A percentile compares a stretch with the other conserved stretches of the same genome.
Evolutionary conservation across 2,329 filamentous ascomycete species (phyloP).

Genomic region (Dendryphion nanum): DNA sequence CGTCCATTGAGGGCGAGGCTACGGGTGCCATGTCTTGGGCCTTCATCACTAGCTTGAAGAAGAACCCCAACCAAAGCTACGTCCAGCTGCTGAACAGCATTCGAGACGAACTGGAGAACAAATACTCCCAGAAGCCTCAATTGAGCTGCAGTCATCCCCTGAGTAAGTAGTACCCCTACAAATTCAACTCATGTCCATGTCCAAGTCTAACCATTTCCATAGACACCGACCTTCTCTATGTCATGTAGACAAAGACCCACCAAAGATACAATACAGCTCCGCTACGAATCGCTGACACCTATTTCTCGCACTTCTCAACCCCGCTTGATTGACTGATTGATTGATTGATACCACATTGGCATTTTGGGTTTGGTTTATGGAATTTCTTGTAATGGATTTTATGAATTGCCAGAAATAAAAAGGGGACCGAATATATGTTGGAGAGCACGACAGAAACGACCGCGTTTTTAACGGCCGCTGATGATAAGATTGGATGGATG

Average conservation of each 20-base stretch:
- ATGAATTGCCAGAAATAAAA: too few relatives aligned
- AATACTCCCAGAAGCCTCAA: slow-evolving; percentile 94
- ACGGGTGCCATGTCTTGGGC: slow-evolving; percentile 99
- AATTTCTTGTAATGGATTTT: too few relatives aligned
- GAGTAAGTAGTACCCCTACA: slow-evolving; percentile 57
- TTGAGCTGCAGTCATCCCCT: slow-evolving; percentile 93
- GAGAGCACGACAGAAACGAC: too few relatives aligned
- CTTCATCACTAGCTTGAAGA: slow-evolving; percentile 86
- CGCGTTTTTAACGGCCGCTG: too few relatives aligned
- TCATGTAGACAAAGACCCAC: slow-evolving; percentile 44
- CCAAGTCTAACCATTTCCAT: slow-evolving; percentile 4
- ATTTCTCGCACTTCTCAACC: too few relatives aligned
- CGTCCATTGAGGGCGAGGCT: slow-evolving; percentile 80
- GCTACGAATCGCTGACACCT: too few relatives aligned
- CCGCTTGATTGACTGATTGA: too few relatives aligned
- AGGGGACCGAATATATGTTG: too few relatives aligned
- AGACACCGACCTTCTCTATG: slow-evolving; percentile 47
- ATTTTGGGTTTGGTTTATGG: too few relatives aligned
- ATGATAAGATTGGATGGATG: too few relatives aligned
- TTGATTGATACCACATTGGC: too few relatives aligned
- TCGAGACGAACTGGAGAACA: slow-evolving; percentile 79
- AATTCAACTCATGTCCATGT: not conserved
- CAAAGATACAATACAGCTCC: too few relatives aligned
- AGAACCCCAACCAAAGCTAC: slow-evolving; percentile 94
- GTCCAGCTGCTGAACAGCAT: slow-evolving; percentile 94